These are phyloP conservation scores for Cladosporium sp. DNA, from an alignment of 2,329 filamentous ascomycete species.

Conservation along the genomic window DNA sequence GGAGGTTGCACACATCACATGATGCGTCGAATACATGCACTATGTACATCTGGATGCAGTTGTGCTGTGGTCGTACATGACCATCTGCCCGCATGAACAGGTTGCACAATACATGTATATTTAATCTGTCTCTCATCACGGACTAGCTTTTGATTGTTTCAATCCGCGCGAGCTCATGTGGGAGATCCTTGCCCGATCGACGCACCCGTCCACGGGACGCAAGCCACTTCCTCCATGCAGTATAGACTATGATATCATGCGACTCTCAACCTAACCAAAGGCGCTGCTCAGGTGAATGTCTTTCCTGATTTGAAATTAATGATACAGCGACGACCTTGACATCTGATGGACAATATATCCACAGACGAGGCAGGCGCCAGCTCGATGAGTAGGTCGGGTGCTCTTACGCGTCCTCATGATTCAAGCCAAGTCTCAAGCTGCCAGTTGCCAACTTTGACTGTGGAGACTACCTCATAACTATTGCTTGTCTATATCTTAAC, in stretches of 20 bases:
- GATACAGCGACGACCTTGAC: background rate
- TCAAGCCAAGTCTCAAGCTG: conserved; percentile 6
- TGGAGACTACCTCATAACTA: conserved; percentile 10
- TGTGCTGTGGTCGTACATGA: background rate
- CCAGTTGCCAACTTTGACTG: conserved; percentile 8
- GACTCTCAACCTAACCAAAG: background rate
- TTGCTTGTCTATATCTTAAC: conserved; percentile 17
- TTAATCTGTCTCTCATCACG: background rate
- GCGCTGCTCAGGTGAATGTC: background rate
- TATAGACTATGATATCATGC: background rate
- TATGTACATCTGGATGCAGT: background rate
- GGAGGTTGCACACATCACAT: background rate
- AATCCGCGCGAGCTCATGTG: background rate
- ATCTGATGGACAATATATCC: background rate
- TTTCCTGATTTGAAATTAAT: background rate
- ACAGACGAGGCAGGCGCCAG: background rate
- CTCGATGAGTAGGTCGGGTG: background rate
- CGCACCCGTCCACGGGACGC: background rate
- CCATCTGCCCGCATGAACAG: background rate
- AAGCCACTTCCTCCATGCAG: background rate
- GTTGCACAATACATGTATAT: background rate
- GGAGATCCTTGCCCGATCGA: background rate
- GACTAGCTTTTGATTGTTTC: background rate
- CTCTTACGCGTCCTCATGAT: conserved; percentile 12
- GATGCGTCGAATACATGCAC: background rate